A percentile compares a stretch with the other conserved stretches of the same genome.
Evolutionary conservation across 2,329 filamentous ascomycete genomes (phyloP).

Genomic region (Ceratocystis cacaofunesta): DNA sequence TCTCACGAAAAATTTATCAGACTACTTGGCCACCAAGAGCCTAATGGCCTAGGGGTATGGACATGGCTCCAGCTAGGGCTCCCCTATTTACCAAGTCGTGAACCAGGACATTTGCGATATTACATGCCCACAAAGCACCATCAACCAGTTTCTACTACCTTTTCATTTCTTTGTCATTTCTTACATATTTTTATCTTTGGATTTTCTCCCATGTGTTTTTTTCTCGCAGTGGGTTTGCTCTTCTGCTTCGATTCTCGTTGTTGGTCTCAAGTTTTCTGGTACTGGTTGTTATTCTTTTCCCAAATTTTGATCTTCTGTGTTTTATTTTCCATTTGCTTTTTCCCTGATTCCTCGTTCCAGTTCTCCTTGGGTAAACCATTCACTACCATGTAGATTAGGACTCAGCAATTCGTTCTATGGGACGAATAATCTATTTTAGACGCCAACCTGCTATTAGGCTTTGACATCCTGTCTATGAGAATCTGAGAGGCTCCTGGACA

Average conservation of each 20-base stretch:
- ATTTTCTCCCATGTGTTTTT: neutral
- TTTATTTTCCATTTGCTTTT: neutral
- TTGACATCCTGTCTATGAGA: too few relatives aligned
- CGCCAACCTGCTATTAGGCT: too few relatives aligned
- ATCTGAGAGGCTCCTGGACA: too few relatives aligned
- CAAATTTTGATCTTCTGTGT: neutral
- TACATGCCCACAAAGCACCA: neutral
- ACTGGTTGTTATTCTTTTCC: neutral
- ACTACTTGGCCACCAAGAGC: slow-evolving; percentile 41
- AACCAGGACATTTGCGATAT: neutral
- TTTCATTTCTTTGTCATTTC: slow-evolving; percentile 8
- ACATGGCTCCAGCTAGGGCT: neutral
- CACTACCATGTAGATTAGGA: neutral
- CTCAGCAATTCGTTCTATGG: too few relatives aligned
- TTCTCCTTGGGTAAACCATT: neutral
- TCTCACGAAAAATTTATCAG: slow-evolving; percentile 89
- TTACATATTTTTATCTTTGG: neutral
- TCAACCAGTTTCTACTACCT: neutral
- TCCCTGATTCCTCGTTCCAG: neutral
- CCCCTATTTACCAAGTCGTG: neutral
- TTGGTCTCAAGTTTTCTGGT: neutral
- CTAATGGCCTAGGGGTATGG: neutral
- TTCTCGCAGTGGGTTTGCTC: neutral
- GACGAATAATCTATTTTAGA: too few relatives aligned
- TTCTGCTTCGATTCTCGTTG: neutral